Base-by-base conservation (phyloP, 495 filamentous ascomycete genomes). In the Neurospora sp. region DNA sequence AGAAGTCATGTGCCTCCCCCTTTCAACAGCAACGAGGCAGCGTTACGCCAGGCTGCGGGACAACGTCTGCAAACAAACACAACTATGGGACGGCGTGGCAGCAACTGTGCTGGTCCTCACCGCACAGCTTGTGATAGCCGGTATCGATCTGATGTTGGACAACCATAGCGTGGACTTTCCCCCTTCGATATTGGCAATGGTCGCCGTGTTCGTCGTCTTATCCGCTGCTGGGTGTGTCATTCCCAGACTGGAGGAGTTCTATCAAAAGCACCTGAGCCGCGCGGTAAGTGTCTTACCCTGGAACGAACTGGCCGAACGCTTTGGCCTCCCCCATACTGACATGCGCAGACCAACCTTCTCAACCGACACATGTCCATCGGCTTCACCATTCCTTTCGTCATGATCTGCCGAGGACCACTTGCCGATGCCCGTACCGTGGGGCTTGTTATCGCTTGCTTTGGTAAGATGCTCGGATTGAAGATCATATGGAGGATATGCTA, bases 311-410 rank as follows among this genome's bases (percentile, higher is more conserved):
- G 46, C 71, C 37, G 37, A 66, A 31, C 18, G 71, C 49, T 31
- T 46, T 66, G 40, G 11, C 18, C 18, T 39, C 39, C 27, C 38
- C 12, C 35, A 41, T 40, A 20, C 37, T 73, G 72, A 39, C 62
- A 20, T 23, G 8, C 7, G 44, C 60, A 71, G 42, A 75, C 72
- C 2, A 38, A 84, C 54, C 80, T 86, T 12, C 70, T 86, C 54
- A 85, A 85, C 71, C 81, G 84, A 9, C 84, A 86, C 75, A 86
- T 86, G 84, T 84, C 83, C 2, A 79, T 85, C 42, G 84, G 84
- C 2, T 86, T 86, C 60, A 84, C 83, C 39, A 80, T 85, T 2
- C 83, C 83, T 3, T 84, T 86, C 38, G 76, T 85, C 66, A 82
- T 85, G 82, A 80, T 85, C 12, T 83, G 81, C 69, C 80, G 80